Conservation (phyloP, 78 protist genomes). For the Cavenderia fasciculata region DNA sequence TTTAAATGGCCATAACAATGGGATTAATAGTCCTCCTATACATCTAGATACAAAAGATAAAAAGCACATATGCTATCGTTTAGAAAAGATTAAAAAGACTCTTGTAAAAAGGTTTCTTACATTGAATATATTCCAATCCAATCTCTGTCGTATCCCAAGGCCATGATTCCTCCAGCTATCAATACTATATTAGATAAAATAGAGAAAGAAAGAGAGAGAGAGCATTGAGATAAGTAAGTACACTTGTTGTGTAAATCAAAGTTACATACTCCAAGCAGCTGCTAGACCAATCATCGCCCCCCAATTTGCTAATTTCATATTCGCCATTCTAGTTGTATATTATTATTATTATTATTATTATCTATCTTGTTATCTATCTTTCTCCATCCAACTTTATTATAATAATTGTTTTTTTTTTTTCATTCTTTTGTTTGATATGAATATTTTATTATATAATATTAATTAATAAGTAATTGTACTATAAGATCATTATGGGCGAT, state of each 20-base stretch:
- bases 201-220: background rate
- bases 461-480: no score
- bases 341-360: no score
- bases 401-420: no score
- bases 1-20: slow-evolving; percentile 42
- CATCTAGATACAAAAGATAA: slow-evolving; percentile 3
- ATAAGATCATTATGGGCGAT: no score
- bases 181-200: background rate
- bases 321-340: slow-evolving; percentile 43
- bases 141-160: slow-evolving; percentile 12
- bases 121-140: slow-evolving; percentile 51
- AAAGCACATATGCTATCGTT: background rate
- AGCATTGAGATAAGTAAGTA: background rate
- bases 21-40: slow-evolving; percentile 61
- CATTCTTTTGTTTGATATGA: no score
- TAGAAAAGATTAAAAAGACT: background rate
- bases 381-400: no score
- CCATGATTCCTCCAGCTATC: slow-evolving; percentile 64
- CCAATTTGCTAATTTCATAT: slow-evolving; percentile 64
- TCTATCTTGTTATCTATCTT: no score
- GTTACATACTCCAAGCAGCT: slow-evolving; percentile 40
- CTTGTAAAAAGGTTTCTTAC: background rate
- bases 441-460: no score
- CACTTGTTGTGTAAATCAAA: no score
- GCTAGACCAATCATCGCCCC: slow-evolving; percentile 69